These are phyloP conservation scores for Arachis monticola DNA, from an alignment of 331 rosid genomes.

Conservation along the genomic window DNA sequence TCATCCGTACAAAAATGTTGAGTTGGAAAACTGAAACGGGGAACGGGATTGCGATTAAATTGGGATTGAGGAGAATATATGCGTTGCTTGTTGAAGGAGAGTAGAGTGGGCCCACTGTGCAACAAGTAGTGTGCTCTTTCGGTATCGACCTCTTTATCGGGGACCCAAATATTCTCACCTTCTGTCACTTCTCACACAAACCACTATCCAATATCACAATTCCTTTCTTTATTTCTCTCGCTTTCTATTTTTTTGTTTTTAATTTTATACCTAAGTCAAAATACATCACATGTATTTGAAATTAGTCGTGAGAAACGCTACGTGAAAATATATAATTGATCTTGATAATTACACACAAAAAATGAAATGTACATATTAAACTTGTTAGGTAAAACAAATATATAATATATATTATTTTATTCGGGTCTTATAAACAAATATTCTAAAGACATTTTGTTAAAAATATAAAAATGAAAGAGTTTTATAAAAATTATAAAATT, in stretches of 20 bases:
- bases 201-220: constrained; percentile 28
- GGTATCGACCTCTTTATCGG: constrained; percentile 71
- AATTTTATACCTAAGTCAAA: constrained; percentile 19
- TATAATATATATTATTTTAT: too few relatives aligned
- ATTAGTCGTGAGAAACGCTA: too few relatives aligned
- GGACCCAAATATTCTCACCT: constrained; percentile 78
- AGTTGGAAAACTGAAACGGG: constrained; percentile 3
- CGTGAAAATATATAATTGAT: too few relatives aligned
- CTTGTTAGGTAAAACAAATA: too few relatives aligned
- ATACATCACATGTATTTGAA: constrained; percentile 14
- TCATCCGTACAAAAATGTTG: too few relatives aligned
- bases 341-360: too few relatives aligned
- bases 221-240: not conserved
- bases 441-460: too few relatives aligned
- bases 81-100: constrained; percentile 79
- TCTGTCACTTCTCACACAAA: constrained; percentile 49
- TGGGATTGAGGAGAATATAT: constrained; percentile 52
- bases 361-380: too few relatives aligned
- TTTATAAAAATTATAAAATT: too few relatives aligned
- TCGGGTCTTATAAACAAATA: too few relatives aligned
- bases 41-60: not conserved
- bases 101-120: constrained; percentile 55
- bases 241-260: not conserved
- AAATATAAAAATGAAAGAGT: too few relatives aligned
- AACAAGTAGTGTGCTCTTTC: constrained; percentile 62